A percentile compares a stretch with the other conserved stretches of the same genome.
Evolutionary conservation across 2,329 filamentous ascomycete genomes (phyloP).

Genomic region (Hymenoscyphus albidus): DNA sequence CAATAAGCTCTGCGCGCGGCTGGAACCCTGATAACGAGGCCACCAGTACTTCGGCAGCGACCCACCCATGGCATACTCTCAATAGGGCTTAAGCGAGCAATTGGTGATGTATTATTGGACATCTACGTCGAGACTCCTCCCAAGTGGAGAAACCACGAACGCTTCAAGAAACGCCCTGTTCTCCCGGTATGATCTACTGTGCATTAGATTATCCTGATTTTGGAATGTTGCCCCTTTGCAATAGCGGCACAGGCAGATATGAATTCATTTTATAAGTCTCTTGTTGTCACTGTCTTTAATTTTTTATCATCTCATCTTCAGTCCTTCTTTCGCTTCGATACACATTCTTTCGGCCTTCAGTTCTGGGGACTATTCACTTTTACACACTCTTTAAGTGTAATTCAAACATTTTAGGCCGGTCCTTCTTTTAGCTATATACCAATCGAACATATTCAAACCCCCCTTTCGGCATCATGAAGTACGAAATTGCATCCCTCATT

Average conservation of each 20-base stretch:
- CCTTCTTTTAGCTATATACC: constrained; percentile 26
- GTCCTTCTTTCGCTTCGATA: constrained; percentile 29
- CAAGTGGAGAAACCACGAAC: constrained; percentile 13
- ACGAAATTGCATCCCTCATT: constrained; percentile 31
- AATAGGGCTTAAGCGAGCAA: not conserved
- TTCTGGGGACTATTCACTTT: constrained; percentile 35
- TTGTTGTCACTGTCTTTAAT: constrained; percentile 6
- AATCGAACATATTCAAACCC: constrained; percentile 16
- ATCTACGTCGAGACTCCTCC: not conserved
- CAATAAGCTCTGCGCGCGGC: not conserved
- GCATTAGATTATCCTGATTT: constrained; percentile 6
- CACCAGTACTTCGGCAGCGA: not conserved
- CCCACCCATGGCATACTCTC: not conserved
- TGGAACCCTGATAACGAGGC: not conserved
- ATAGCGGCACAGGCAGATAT: not conserved
- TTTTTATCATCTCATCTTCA: constrained; percentile 29
- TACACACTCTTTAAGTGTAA: constrained; percentile 32
- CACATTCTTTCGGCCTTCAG: constrained; percentile 32
- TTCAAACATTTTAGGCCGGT: constrained; percentile 27
- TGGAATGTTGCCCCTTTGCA: not conserved
- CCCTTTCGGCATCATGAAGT: constrained; percentile 34
- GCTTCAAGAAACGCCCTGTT: constrained; percentile 23
- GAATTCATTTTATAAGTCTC: constrained; percentile 27
- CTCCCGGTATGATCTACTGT: constrained; percentile 26
- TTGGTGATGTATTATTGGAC: not conserved